Evolutionary conservation across 208 protist genomes (phyloP).

Genomic region (Trypanosoma lewisi): DNA sequence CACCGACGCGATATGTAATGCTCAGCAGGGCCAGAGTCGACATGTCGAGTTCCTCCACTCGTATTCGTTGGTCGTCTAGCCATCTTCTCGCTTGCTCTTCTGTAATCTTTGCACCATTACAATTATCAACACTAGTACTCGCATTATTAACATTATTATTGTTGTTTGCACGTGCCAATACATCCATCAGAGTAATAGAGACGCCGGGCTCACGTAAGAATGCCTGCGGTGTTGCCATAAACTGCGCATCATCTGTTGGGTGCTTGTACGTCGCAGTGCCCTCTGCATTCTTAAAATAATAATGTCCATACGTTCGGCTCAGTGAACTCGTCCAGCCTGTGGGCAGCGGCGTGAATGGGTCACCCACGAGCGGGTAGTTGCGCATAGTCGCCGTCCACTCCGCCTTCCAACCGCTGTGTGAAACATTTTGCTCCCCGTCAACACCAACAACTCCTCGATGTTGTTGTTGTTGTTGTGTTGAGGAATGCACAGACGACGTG

Average conservation of each 20-base stretch:
- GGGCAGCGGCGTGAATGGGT: slow-evolving; percentile 63
- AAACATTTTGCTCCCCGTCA: neutral
- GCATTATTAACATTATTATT: neutral
- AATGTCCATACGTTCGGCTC: slow-evolving; percentile 61
- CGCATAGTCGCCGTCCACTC: slow-evolving; percentile 64
- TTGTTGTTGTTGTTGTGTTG: neutral
- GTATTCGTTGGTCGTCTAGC: slow-evolving; percentile 64
- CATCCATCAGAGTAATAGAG: slow-evolving; percentile 24
- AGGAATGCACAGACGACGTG: neutral
- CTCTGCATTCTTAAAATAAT: slow-evolving; percentile 57
- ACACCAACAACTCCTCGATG: neutral
- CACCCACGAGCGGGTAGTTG: slow-evolving; percentile 50
- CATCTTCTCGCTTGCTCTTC: slow-evolving; percentile 40
- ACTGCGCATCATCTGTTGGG: slow-evolving; percentile 54
- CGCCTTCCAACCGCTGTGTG: slow-evolving; percentile 28
- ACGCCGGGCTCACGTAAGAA: slow-evolving; percentile 47
- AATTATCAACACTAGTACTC: neutral
- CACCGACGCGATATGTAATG: slow-evolving; percentile 42
- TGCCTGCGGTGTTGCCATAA: slow-evolving; percentile 70
- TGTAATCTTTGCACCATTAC: slow-evolving; percentile 20
- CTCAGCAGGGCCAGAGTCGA: slow-evolving; percentile 49
- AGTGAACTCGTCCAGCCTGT: slow-evolving; percentile 53
- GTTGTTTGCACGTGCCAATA: slow-evolving; percentile 34
- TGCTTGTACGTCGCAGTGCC: slow-evolving; percentile 58
- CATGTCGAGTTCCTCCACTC: slow-evolving; percentile 59